Base-by-base conservation (phyloP, 108 stramenopile genomes). In the Poteriospumella lacustris region DNA sequence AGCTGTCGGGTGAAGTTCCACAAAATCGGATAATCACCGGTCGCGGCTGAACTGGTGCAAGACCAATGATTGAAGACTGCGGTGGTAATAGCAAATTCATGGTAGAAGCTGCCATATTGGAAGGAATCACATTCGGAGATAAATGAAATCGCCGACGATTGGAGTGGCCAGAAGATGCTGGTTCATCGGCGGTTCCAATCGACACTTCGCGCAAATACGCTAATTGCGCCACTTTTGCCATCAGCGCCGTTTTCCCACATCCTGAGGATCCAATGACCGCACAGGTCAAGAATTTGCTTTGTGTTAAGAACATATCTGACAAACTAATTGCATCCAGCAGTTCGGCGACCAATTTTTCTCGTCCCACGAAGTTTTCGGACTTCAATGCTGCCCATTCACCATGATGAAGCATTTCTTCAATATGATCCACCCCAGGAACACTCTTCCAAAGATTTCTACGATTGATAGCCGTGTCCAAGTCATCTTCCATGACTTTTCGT, bases 11-110 rank as follows among this genome's bases (percentile, higher is more conserved):
- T 15, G 19, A 19, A 40, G 64, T 68, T 40, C 64, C 64, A 40
- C 64, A 68, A 40, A 68, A 68, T 68, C 64, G 64, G 39, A 68
- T 68, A 39, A 68, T 68, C 19, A 68, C 64, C 15, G 52, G 52
- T 24, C 52, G 15, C 12, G 15, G 19, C 36, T 39, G 64, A n/a
- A n/a, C n/a, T n/a, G n/a, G n/a, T n/a, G n/a, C n/a, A n/a, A n/a
- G n/a, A n/a, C n/a, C n/a, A n/a, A n/a, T n/a, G n/a, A n/a, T n/a
- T n/a, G n/a, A n/a, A n/a, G n/a, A n/a, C n/a, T n/a, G n/a, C n/a
- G n/a, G n/a, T n/a, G n/a, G n/a, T n/a, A n/a, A n/a, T n/a, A n/a
- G n/a, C n/a, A n/a, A n/a, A n/a, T n/a, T n/a, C n/a, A n/a, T n/a
- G n/a, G n/a, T n/a, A n/a, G n/a, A n/a, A n/a, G n/a, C n/a, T n/a